Conservation (phyloP, 306 rosid genomes). For the Prunus salicina region DNA sequence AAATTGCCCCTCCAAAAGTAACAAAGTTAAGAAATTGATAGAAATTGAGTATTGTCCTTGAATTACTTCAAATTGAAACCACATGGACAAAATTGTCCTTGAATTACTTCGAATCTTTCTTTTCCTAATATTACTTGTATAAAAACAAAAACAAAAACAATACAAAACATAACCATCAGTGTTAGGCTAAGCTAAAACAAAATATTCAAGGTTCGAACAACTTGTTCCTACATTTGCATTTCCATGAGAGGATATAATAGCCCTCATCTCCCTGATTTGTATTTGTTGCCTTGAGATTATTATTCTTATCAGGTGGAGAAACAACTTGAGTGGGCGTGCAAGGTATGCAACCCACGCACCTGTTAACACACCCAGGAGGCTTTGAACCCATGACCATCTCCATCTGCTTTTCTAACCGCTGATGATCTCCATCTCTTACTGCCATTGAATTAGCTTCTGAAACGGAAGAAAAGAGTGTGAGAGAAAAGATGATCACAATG, state of each 20-base stretch:
- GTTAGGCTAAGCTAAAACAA: background rate
- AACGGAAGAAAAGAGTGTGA: slow-evolving; percentile 47
- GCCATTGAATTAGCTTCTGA: slow-evolving; percentile 46
- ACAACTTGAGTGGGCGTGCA: slow-evolving; percentile 68
- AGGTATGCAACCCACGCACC: slow-evolving; percentile 74
- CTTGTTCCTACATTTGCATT: slow-evolving; percentile 87
- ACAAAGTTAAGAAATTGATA: too few species aligned
- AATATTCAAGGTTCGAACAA: slow-evolving; percentile 61
- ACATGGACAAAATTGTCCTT: too few species aligned
- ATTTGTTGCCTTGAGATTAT: slow-evolving; percentile 22
- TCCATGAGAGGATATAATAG: slow-evolving; percentile 88
- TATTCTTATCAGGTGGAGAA: slow-evolving; percentile 43
- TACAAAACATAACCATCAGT: too few species aligned
- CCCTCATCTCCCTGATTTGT: slow-evolving; percentile 48
- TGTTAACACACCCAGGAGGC: slow-evolving; percentile 77
- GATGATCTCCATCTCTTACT: slow-evolving; percentile 20
- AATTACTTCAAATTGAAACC: too few species aligned
- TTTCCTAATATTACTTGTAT: too few species aligned
- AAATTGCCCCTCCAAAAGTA: too few species aligned
- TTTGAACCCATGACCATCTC: slow-evolving; percentile 72
- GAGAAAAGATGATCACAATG: slow-evolving; percentile 42
- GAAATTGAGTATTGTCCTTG: too few species aligned
- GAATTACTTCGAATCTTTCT: too few species aligned
- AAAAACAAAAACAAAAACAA: too few species aligned
- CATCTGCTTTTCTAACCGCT: slow-evolving; percentile 34